phyloP scores from a whole-genome alignment of 2,329 filamentous ascomycete genomes.

The Xylariaceae sp. region DNA sequence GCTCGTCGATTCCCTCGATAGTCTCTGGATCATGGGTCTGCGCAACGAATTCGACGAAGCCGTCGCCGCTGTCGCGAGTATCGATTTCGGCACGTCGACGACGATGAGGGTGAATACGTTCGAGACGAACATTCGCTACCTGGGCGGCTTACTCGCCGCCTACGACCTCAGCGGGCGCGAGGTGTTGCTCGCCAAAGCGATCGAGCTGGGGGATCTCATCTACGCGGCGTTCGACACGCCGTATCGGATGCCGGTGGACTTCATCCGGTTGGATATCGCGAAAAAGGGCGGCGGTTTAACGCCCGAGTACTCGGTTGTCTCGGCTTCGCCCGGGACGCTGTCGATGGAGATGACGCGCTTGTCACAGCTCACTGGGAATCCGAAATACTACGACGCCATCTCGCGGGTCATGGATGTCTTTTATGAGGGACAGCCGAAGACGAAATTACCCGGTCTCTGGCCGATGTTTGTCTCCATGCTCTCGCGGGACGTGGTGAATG shows the following conservation, averaged over 20 bases:
- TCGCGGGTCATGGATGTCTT: slow-evolving; percentile 63
- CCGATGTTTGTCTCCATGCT: slow-evolving; percentile 58
- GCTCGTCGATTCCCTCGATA: slow-evolving; percentile 48
- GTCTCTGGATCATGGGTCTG: slow-evolving; percentile 45
- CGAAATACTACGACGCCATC: slow-evolving; percentile 69
- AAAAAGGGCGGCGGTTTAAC: slow-evolving; percentile 33
- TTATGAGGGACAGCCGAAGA: slow-evolving; percentile 58
- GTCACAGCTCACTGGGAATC: slow-evolving; percentile 65
- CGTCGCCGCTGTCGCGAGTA: slow-evolving; percentile 37
- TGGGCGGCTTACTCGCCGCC: slow-evolving; percentile 39
- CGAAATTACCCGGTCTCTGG: slow-evolving; percentile 67
- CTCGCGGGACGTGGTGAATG: slow-evolving; percentile 40
- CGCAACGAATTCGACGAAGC: slow-evolving; percentile 45
- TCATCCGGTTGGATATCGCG: slow-evolving; percentile 40
- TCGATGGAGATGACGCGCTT: slow-evolving; percentile 68
- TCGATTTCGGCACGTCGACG: slow-evolving; percentile 42
- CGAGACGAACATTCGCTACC: slow-evolving; percentile 42
- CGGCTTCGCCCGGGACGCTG: slow-evolving; percentile 54
- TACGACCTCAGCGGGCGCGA: slow-evolving; percentile 37
- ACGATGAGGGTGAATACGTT: slow-evolving; percentile 36
- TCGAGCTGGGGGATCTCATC: slow-evolving; percentile 42
- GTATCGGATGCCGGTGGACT: slow-evolving; percentile 42
- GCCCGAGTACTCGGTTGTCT: slow-evolving; percentile 36
- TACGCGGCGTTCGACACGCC: slow-evolving; percentile 42
- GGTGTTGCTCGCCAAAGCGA: slow-evolving; percentile 38